Evolutionary conservation across 2,329 filamentous ascomycete species (phyloP).

Genomic region (Cadophora malorum): DNA sequence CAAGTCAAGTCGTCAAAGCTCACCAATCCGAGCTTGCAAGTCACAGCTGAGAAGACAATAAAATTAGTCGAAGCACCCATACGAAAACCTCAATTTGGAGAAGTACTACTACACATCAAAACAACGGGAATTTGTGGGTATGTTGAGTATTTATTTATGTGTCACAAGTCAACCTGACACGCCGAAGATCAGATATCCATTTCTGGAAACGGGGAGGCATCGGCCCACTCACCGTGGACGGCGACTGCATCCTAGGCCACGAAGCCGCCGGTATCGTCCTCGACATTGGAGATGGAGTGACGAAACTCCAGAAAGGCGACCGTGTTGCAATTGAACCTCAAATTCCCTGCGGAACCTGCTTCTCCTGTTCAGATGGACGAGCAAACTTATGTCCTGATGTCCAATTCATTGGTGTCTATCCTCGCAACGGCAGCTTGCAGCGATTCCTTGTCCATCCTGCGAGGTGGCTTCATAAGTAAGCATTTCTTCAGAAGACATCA

Average conservation of each 20-base stretch:
- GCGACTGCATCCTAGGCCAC: slow-evolving; percentile 70
- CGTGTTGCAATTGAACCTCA: slow-evolving; percentile 71
- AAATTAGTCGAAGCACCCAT: too few species aligned
- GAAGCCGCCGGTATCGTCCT: slow-evolving; percentile 68
- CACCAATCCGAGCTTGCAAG: too few species aligned
- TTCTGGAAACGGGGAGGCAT: slow-evolving; percentile 50
- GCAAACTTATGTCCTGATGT: slow-evolving; percentile 71
- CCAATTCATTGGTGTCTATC: slow-evolving; percentile 66
- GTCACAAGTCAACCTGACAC: too few species aligned
- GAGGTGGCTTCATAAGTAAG: slow-evolving; percentile 50
- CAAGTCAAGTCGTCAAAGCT: too few species aligned
- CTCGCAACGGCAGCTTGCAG: slow-evolving; percentile 65
- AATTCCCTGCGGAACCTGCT: slow-evolving; percentile 66
- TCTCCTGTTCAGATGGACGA: slow-evolving; percentile 63
- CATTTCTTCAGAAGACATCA: too few species aligned
- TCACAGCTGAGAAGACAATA: too few species aligned
- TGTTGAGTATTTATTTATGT: too few species aligned
- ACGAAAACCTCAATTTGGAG: too few species aligned
- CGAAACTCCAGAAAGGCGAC: slow-evolving; percentile 59
- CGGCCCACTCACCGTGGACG: slow-evolving; percentile 65
- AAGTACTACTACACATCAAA: too few species aligned
- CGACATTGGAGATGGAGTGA: slow-evolving; percentile 61
- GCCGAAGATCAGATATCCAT: too few species aligned
- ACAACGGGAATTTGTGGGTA: too few species aligned
- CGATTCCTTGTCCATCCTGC: slow-evolving; percentile 67